Conservation (phyloP, 305 asterid genomes). For the Fraxinus greggii region DNA sequence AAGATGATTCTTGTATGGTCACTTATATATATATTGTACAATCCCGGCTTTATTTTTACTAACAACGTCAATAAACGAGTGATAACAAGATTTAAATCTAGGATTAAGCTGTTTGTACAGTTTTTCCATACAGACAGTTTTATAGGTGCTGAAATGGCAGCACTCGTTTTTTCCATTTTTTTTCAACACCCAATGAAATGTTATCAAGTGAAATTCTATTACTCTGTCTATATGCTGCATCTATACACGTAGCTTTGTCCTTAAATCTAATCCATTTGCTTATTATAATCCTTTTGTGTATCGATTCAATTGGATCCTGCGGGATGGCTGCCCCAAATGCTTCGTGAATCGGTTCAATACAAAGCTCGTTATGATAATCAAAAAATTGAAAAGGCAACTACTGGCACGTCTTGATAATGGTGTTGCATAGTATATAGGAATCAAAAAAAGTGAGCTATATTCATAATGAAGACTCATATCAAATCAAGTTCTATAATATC, state of each 20-base stretch:
- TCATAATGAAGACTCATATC: too few relatives aligned
- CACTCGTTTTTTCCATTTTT: too few relatives aligned
- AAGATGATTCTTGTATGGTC: slow-evolving; percentile 75
- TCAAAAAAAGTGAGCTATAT: neutral
- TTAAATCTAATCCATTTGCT: neutral
- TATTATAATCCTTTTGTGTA: too few relatives aligned
- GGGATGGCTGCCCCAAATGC: slow-evolving; percentile 90
- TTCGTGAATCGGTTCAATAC: slow-evolving; percentile 81
- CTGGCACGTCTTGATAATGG: slow-evolving; percentile 50
- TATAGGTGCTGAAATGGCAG: too few relatives aligned
- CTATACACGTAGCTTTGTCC: too few relatives aligned
- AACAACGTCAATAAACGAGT: neutral
- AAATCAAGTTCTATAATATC: neutral
- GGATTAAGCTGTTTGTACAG: too few relatives aligned
- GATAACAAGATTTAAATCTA: neutral
- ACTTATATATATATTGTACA: slow-evolving; percentile 35
- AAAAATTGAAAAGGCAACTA: slow-evolving; percentile 78
- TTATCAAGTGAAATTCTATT: too few relatives aligned
- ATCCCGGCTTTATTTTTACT: neutral
- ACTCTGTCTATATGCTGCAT: too few relatives aligned
- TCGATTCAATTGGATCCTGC: slow-evolving; percentile 78
- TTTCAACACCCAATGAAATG: too few relatives aligned
- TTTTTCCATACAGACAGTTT: too few relatives aligned
- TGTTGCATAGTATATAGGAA: slow-evolving; percentile 21
- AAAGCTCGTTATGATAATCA: slow-evolving; percentile 82